phyloP scores from a whole-genome alignment of 495 filamentous ascomycete species.

The Penicillium alfredii region DNA sequence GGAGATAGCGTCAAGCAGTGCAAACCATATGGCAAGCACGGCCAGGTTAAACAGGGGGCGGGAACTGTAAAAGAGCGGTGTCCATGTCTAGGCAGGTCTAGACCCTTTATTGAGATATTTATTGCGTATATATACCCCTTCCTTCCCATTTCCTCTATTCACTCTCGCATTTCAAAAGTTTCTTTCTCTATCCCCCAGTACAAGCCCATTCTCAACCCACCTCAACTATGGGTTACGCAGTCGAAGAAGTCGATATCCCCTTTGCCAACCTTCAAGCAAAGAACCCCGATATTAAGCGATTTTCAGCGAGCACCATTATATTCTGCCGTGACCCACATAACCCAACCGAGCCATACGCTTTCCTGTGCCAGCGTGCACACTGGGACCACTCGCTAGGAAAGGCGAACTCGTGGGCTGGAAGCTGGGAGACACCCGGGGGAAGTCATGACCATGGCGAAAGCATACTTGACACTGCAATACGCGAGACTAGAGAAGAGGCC shows the following conservation, averaged over 20 bases:
- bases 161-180: too few relatives aligned
- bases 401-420: not conserved
- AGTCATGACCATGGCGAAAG: not conserved
- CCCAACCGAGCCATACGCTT: not conserved
- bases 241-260: constrained; percentile 1
- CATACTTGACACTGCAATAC: not conserved
- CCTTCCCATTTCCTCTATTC: too few relatives aligned
- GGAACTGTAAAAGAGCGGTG: too few relatives aligned
- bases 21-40: too few relatives aligned
- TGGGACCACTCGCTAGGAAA: not conserved
- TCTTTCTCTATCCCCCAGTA: too few relatives aligned
- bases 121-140: too few relatives aligned
- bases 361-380: not conserved
- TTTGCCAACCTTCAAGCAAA: constrained; percentile 3
- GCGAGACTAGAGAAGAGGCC: constrained; percentile 2
- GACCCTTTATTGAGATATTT: too few relatives aligned
- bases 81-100: too few relatives aligned
- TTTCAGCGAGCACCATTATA: constrained; percentile 1
- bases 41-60: too few relatives aligned
- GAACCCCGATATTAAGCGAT: not conserved
- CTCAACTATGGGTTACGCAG: too few relatives aligned
- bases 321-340: not conserved
- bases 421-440: not conserved
- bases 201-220: too few relatives aligned
- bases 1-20: too few relatives aligned